Evolutionary conservation across 208 protist genomes (phyloP).

Genomic region (Crithidia sp.): DNA sequence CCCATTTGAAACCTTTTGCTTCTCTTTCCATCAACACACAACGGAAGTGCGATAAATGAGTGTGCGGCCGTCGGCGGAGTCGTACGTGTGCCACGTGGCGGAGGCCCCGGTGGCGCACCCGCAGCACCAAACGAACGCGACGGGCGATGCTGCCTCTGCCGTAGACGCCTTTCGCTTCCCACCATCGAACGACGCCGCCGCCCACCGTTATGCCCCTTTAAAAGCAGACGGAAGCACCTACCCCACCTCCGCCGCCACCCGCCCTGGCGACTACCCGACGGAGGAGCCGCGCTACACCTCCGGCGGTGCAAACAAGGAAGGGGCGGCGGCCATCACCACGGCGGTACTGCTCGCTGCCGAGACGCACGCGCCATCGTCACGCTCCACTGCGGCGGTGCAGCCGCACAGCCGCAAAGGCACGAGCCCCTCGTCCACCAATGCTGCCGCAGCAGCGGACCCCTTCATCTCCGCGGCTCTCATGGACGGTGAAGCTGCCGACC

Average conservation of each 20-base stretch:
- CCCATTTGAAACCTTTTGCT: background rate
- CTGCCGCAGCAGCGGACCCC: background rate
- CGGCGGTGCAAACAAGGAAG: too few relatives aligned
- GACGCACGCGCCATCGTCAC: background rate
- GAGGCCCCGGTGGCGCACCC: conserved; percentile 6
- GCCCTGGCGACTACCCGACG: background rate
- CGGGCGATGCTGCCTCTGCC: background rate
- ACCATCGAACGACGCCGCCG: background rate
- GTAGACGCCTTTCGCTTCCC: background rate
- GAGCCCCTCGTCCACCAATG: background rate
- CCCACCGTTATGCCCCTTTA: conserved; percentile 2
- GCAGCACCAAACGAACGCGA: background rate
- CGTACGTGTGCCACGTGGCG: conserved; percentile 30
- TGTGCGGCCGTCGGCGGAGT: conserved; percentile 11
- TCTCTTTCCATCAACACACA: background rate
- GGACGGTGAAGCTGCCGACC: background rate
- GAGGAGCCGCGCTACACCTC: background rate
- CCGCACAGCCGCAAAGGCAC: background rate
- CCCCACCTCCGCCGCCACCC: too few relatives aligned
- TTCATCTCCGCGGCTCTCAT: conserved; percentile 2
- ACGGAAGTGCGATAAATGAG: background rate
- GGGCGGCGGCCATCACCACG: background rate
- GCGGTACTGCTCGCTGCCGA: conserved; percentile 7
- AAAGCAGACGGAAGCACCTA: too few relatives aligned
- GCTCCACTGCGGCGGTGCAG: background rate